Conservation (phyloP, 2,329 filamentous ascomycete genomes). For the Venturia aucupariae region DNA sequence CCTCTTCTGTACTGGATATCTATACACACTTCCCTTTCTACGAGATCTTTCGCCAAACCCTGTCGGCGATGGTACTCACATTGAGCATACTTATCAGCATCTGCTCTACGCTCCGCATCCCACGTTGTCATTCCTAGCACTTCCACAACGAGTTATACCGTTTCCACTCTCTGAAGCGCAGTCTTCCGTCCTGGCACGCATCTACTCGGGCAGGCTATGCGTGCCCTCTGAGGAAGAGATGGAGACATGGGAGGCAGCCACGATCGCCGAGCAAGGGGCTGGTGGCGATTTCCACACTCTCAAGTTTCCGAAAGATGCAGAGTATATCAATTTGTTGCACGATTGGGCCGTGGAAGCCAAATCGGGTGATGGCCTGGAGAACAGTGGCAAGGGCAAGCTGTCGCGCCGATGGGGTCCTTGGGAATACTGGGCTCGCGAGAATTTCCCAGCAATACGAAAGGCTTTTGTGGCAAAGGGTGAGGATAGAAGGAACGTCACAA, state of each 20-base stretch:
- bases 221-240: slow-evolving; percentile 59
- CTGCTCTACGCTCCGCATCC: slow-evolving; percentile 67
- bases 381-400: slow-evolving; percentile 49
- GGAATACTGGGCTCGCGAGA: slow-evolving; percentile 61
- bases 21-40: slow-evolving; percentile 74
- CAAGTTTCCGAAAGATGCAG: slow-evolving; percentile 52
- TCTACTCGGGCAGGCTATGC: slow-evolving; percentile 62
- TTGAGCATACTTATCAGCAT: slow-evolving; percentile 68
- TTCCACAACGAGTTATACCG: slow-evolving; percentile 80
- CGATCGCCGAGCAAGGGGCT: slow-evolving; percentile 34
- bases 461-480: slow-evolving; percentile 60
- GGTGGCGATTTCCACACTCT: slow-evolving; percentile 46
- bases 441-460: slow-evolving; percentile 60
- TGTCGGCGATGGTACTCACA: slow-evolving; percentile 49
- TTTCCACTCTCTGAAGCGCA: slow-evolving; percentile 76
- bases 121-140: slow-evolving; percentile 64
- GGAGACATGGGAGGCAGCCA: slow-evolving; percentile 53
- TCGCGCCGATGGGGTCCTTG: slow-evolving; percentile 64
- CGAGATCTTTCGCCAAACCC: slow-evolving; percentile 38
- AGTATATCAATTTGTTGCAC: slow-evolving; percentile 61
- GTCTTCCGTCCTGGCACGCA: slow-evolving; percentile 63
- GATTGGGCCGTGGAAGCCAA: slow-evolving; percentile 47
- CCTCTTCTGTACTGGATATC: slow-evolving; percentile 83
- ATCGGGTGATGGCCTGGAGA: slow-evolving; percentile 29
- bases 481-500: slow-evolving; percentile 42